Evolutionary conservation across 805 yeast species (phyloP).

Genomic region (Komagataella pastoris): DNA sequence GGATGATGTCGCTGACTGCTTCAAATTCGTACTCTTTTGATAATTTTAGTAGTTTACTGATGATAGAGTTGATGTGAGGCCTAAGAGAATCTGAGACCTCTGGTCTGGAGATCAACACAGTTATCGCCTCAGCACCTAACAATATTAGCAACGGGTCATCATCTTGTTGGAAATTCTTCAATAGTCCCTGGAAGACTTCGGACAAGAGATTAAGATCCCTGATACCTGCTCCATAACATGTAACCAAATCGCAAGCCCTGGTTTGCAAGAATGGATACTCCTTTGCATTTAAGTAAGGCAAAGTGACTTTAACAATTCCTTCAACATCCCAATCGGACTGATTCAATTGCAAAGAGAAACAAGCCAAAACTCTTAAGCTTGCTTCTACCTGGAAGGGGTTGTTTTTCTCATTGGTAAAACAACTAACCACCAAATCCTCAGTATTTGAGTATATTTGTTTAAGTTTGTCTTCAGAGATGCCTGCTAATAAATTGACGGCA

Average conservation of each 20-base stretch:
- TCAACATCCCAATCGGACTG: constrained; percentile 55
- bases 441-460: neutral
- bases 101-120: constrained; percentile 22
- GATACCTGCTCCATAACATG: constrained; percentile 11
- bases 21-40: constrained; percentile 75
- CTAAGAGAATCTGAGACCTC: constrained; percentile 47
- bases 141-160: constrained; percentile 35
- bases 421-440: neutral
- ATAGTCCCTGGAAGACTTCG: constrained; percentile 21
- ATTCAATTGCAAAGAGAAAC: constrained; percentile 38
- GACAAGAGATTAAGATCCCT: constrained; percentile 15
- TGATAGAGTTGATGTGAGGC: constrained; percentile 52
- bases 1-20: constrained; percentile 78
- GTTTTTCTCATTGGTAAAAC: neutral
- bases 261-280: constrained; percentile 59
- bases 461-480: neutral
- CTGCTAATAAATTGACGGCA: constrained; percentile 3
- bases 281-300: constrained; percentile 43
- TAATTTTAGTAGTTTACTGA: constrained; percentile 61
- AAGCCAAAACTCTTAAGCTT: constrained; percentile 59
- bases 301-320: constrained; percentile 25
- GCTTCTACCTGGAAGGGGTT: constrained; percentile 51
- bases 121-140: constrained; percentile 38
- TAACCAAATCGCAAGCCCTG: constrained; percentile 48
- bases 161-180: constrained; percentile 19